These are phyloP conservation scores for Favolaschia claudopus DNA, from an alignment of 768 basidiomycete genomes.

Conservation along the genomic window DNA sequence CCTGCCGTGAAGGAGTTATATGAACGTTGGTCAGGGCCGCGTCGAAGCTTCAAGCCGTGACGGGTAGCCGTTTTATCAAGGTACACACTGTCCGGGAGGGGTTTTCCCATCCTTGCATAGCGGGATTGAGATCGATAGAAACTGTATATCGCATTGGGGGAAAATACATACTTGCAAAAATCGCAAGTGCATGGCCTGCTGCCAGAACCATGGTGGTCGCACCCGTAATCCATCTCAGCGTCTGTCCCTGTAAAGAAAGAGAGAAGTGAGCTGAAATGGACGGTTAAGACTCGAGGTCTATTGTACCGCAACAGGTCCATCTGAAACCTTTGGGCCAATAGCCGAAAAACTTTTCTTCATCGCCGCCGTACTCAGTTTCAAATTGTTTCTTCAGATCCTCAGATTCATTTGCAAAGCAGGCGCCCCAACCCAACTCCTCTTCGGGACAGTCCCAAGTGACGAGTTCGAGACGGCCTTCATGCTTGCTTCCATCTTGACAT, in stretches of 20 bases:
- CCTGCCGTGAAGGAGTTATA: constrained; percentile 30
- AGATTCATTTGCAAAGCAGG: constrained; percentile 32
- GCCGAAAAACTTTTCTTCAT: constrained; percentile 37
- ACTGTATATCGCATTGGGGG: not conserved
- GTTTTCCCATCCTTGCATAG: constrained; percentile 42
- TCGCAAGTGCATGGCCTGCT: constrained; percentile 45
- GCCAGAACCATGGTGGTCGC: constrained; percentile 50
- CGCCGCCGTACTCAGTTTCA: constrained; percentile 35
- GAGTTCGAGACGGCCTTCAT: constrained; percentile 45
- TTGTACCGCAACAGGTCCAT: constrained; percentile 49
- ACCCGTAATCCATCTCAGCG: constrained; percentile 42
- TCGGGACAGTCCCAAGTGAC: constrained; percentile 42
- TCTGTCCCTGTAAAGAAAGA: constrained; percentile 29
- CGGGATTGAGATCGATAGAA: not conserved
- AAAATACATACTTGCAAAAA: constrained; percentile 41
- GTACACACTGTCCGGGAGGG: constrained; percentile 39
- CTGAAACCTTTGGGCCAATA: constrained; percentile 42
- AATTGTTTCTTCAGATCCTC: constrained; percentile 39
- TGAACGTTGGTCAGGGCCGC: constrained; percentile 44
- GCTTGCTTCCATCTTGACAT: constrained; percentile 38
- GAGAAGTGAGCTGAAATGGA: not conserved
- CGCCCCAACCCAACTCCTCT: constrained; percentile 42
- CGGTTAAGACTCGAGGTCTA: no score
- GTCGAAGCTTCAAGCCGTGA: constrained; percentile 39
- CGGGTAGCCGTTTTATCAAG: constrained; percentile 35